phyloP scores from a whole-genome alignment of 768 basidiomycete genomes.

The Crucibulum laeve region DNA sequence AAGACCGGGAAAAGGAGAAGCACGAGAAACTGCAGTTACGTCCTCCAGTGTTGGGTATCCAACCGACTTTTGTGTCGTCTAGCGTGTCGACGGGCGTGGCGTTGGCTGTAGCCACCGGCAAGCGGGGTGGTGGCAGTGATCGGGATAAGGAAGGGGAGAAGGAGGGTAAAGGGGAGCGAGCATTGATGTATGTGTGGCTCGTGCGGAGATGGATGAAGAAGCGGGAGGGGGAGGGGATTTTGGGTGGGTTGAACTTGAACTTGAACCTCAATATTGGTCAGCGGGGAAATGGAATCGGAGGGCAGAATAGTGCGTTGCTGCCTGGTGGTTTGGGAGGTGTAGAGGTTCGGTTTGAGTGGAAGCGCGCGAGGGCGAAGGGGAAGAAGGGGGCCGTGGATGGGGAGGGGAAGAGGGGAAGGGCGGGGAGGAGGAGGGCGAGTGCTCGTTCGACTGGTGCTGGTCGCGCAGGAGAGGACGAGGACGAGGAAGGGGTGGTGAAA shows the following conservation, averaged over 20 bases:
- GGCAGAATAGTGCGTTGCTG: conserved; percentile 8
- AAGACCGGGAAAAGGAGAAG: conserved; percentile 15
- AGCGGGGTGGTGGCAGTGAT: conserved; percentile 6
- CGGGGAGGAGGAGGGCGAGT: conserved; percentile 3
- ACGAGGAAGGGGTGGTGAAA: not conserved
- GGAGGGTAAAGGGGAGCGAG: conserved; percentile 18
- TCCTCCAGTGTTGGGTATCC: conserved; percentile 57
- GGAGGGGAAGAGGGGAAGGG: conserved; percentile 13
- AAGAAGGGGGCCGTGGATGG: conserved; percentile 20
- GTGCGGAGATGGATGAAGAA: conserved; percentile 74
- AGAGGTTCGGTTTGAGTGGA: conserved; percentile 82
- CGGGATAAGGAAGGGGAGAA: not conserved
- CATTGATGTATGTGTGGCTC: conserved; percentile 70
- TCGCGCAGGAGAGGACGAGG: conserved; percentile 1
- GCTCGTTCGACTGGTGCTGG: no score
- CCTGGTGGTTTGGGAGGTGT: conserved; percentile 34
- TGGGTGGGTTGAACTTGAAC: conserved; percentile 29
- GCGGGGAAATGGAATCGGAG: conserved; percentile 1
- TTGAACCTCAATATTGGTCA: conserved; percentile 3
- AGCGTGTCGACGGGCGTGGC: conserved; percentile 10
- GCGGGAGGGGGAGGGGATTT: conserved; percentile 35
- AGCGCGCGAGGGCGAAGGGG: conserved; percentile 44
- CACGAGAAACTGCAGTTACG: conserved; percentile 26
- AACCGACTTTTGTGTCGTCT: conserved; percentile 57
- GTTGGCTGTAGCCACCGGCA: conserved; percentile 18